Conservation (phyloP, 306 rosid genomes). For the Glycine tomentella region DNA sequence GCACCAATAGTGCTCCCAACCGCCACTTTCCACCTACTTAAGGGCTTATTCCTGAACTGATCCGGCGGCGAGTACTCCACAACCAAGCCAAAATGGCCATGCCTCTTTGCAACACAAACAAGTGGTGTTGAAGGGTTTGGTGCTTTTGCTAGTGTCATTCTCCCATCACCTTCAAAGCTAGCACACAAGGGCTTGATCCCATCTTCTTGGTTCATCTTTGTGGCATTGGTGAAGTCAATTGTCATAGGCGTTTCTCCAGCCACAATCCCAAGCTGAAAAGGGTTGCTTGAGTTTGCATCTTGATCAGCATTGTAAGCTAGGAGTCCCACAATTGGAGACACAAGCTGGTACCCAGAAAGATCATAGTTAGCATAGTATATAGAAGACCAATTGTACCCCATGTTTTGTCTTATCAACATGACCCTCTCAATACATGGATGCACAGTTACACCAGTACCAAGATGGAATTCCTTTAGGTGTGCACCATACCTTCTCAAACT, state of each 20-base stretch:
- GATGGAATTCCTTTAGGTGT: slow-evolving; percentile 82
- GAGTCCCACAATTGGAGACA: slow-evolving; percentile 82
- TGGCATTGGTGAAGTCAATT: slow-evolving; percentile 67
- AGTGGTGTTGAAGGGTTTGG: slow-evolving; percentile 53
- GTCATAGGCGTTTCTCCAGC: slow-evolving; percentile 70
- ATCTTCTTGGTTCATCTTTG: slow-evolving; percentile 47
- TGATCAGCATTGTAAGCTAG: slow-evolving; percentile 81
- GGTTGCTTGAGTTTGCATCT: slow-evolving; percentile 63
- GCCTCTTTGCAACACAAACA: slow-evolving; percentile 71
- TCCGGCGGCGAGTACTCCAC: slow-evolving; percentile 60
- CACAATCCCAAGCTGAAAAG: slow-evolving; percentile 80
- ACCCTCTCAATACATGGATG: slow-evolving; percentile 89
- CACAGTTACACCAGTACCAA: too few relatives aligned
- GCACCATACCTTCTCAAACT: slow-evolving; percentile 91
- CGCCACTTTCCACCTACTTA: slow-evolving; percentile 81
- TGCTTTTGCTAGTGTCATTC: slow-evolving; percentile 69
- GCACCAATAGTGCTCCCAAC: slow-evolving; percentile 88
- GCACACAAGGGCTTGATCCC: slow-evolving; percentile 71
- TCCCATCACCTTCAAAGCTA: slow-evolving; percentile 81
- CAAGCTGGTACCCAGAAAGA: slow-evolving; percentile 75
- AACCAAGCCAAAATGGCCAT: slow-evolving; percentile 93
- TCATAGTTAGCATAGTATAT: slow-evolving; percentile 73
- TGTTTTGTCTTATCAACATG: slow-evolving; percentile 73
- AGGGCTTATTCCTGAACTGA: slow-evolving; percentile 52
- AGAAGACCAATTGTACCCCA: slow-evolving; percentile 83